These are phyloP conservation scores for Leccinum subgranulosum DNA, from an alignment of 768 basidiomycete species.

Conservation along the genomic window DNA sequence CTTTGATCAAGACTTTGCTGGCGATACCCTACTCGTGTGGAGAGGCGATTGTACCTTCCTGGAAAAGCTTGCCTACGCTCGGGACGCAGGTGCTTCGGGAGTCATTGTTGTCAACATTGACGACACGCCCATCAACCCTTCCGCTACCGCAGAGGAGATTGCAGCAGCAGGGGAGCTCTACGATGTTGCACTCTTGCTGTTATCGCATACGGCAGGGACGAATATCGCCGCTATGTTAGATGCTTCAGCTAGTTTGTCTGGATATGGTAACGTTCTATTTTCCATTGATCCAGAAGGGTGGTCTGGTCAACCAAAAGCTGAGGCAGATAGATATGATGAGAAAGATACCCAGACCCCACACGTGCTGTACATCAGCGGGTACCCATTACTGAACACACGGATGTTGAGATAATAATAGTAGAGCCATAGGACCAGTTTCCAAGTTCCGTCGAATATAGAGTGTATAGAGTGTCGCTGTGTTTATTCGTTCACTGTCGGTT, in stretches of 20 bases:
- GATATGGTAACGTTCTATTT: slow-evolving; percentile 49
- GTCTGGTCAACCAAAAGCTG: slow-evolving; percentile 21
- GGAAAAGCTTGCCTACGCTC: slow-evolving; percentile 73
- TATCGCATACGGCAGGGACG: slow-evolving; percentile 52
- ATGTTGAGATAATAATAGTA: slow-evolving; percentile 46
- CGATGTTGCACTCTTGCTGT: slow-evolving; percentile 56
- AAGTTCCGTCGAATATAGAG: background rate
- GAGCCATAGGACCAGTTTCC: background rate
- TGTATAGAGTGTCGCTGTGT: background rate
- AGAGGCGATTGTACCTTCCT: slow-evolving; percentile 89
- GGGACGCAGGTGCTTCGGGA: slow-evolving; percentile 68
- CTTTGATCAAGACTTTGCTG: slow-evolving; percentile 46
- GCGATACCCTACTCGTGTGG: slow-evolving; percentile 57
- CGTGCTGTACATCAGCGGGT: slow-evolving; percentile 74
- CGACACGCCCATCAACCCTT: slow-evolving; percentile 61
- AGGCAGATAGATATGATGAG: slow-evolving; percentile 17
- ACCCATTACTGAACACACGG: slow-evolving; percentile 73
- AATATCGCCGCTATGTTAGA: slow-evolving; percentile 55
- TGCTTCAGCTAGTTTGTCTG: slow-evolving; percentile 40
- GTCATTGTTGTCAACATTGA: slow-evolving; percentile 72
- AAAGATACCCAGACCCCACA: slow-evolving; percentile 37
- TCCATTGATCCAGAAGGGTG: slow-evolving; percentile 42
- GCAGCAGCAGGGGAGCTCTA: slow-evolving; percentile 54
- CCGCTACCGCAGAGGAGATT: slow-evolving; percentile 56
- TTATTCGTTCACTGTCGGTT: background rate